A percentile compares a stretch with the other conserved stretches of the same genome.
Evolutionary conservation across 202 grass and related monocot species (phyloP).

Genomic region (Alloteropsis angusta): DNA sequence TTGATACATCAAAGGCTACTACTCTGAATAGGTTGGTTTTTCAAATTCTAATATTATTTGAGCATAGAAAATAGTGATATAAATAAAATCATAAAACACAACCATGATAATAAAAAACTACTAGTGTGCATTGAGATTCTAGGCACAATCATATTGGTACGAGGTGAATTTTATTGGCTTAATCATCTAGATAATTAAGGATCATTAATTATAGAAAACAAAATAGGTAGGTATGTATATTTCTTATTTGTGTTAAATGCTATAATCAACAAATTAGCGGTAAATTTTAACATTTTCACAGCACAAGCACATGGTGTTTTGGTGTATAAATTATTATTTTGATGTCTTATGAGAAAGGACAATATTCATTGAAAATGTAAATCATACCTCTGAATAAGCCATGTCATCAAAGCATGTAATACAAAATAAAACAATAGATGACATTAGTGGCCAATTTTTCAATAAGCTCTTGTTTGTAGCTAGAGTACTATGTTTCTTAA

Average conservation of each 20-base stretch:
- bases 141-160: background rate
- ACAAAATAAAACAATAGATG: conserved; percentile 60
- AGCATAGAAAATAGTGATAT: background rate
- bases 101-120: background rate
- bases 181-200: background rate
- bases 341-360: too few species aligned
- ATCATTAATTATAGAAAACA: too few species aligned
- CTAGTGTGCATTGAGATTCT: too few species aligned
- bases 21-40: background rate
- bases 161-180: background rate
- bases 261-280: too few species aligned
- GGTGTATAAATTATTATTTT: too few species aligned
- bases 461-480: conserved; percentile 28
- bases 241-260: too few species aligned
- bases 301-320: too few species aligned
- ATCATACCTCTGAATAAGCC: conserved; percentile 55
- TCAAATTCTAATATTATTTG: background rate
- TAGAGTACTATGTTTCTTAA: background rate
- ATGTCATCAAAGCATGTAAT: conserved; percentile 51
- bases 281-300: too few species aligned
- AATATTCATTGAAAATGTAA: too few species aligned
- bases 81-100: background rate
- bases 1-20: background rate
- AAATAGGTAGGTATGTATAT: too few species aligned
- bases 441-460: conserved; percentile 61